phyloP scores from a whole-genome alignment of 257 asterid genomes.

The Perilla frutescens region DNA sequence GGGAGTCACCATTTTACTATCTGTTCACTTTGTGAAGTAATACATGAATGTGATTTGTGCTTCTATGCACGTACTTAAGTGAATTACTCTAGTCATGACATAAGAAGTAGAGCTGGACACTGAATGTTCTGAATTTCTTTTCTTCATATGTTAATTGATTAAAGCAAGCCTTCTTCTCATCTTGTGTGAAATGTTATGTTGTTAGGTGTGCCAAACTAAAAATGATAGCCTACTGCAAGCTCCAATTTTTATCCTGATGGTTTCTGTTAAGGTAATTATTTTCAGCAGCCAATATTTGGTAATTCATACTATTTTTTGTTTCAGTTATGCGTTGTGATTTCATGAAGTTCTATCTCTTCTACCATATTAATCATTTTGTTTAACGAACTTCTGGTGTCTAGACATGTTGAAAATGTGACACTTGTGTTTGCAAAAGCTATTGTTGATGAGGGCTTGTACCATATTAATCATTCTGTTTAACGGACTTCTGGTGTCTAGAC shows the following conservation, averaged over 20 bases:
- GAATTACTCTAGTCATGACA: slow-evolving; percentile 14
- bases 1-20: slow-evolving; percentile 22
- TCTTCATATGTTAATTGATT: slow-evolving; percentile 28
- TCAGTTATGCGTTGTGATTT: slow-evolving; percentile 13
- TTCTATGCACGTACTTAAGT: slow-evolving; percentile 17
- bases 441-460: neutral
- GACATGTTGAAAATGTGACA: slow-evolving; percentile 28
- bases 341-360: slow-evolving; percentile 19
- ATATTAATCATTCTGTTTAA: slow-evolving; percentile 13
- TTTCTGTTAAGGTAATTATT: slow-evolving; percentile 74
- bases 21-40: slow-evolving; percentile 22
- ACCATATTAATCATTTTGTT: slow-evolving; percentile 23
- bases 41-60: slow-evolving; percentile 1
- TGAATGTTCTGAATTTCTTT: slow-evolving; percentile 1
- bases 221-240: slow-evolving; percentile 57
- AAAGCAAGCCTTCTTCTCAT: slow-evolving; percentile 15
- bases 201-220: slow-evolving; percentile 61
- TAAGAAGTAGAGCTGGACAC: slow-evolving; percentile 19
- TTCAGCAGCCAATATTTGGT: slow-evolving; percentile 15
- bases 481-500: slow-evolving; percentile 24
- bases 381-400: slow-evolving; percentile 20
- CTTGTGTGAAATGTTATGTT: slow-evolving; percentile 19
- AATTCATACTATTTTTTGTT: slow-evolving; percentile 22
- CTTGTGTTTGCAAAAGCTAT: slow-evolving; percentile 25
- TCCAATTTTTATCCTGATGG: slow-evolving; percentile 79